Evolutionary conservation across 192 early-diverging fungal species (phyloP), one percentile per base, ranked within the genome.

Genomic region (Diversispora eburnea): DNA sequence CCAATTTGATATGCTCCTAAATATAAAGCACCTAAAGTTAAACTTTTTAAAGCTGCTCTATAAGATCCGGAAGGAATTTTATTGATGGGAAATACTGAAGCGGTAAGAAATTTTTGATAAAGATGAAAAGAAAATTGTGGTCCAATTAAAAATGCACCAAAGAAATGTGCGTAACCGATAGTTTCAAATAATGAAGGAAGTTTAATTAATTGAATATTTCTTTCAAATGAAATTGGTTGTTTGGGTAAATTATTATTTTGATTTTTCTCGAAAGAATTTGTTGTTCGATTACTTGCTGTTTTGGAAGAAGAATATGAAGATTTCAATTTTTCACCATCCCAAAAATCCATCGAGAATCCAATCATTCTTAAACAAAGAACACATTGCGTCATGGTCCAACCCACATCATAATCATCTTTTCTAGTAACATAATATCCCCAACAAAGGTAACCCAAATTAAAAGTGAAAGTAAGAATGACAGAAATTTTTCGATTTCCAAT

Each of bases 381-480:
- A 58, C 85, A 89, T 70, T 89, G 88, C 19, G 86, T 80, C 80
- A 87, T 89, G 0, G 87, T 86, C 77, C 85, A 89, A 64, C 79
- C 77, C 47, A 88, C 83, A 60, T 89, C 86, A 43, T 88, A 89
- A 3, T 75, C 81, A 57, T 86, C 85, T 5, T 82, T 80, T 20
- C 78, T 73, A 5, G 74, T 77, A 51, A 74, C 81, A 63, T 80
- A 80, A 77, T 88, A 86, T 1, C 80, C 80, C 1, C 63, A 22
- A 52, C 86, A 63, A n/a, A 88, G 67, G 71, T 88, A 86, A 0
- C 65, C 57, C 46, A 81, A 72, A 69, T 88, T 86, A 77, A 86
- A 85, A 54, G 79, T 9, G 75, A 86, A 86, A 1, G 83, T 73
- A 5, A 74, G 57, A 0, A 70, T 39, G 5, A 79, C 77, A 3